These are phyloP conservation scores for Euphorbia peplus DNA, from an alignment of 345 rosid species.

Conservation along the genomic window DNA sequence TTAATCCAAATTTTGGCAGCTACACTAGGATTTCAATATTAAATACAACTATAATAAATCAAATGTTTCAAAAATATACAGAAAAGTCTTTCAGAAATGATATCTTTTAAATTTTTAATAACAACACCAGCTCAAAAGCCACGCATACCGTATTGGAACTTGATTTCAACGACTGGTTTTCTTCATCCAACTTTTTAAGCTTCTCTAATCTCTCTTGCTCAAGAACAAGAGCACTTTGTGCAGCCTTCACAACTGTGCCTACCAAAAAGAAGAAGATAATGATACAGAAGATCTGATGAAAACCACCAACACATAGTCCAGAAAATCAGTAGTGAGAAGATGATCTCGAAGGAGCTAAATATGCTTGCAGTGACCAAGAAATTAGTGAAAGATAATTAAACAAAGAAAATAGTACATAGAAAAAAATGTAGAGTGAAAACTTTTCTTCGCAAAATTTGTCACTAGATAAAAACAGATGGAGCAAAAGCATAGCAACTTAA, in stretches of 20 bases:
- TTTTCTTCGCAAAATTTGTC: background rate
- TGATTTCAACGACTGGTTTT: conserved; percentile 40
- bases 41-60: background rate
- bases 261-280: conserved; percentile 3
- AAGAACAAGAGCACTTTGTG: conserved; percentile 56
- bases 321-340: background rate
- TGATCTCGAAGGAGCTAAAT: background rate
- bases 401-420: background rate
- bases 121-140: background rate
- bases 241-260: conserved; percentile 59
- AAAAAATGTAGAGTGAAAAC: background rate
- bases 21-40: background rate
- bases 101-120: background rate
- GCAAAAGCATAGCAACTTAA: background rate
- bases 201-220: conserved; percentile 65
- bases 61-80: background rate
- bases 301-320: conserved; percentile 1
- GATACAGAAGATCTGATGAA: background rate
- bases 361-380: conserved; percentile 4
- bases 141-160: conserved; percentile 52
- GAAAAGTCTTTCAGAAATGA: background rate
- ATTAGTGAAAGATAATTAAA: background rate
- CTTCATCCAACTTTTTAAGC: conserved; percentile 53
- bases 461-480: background rate
- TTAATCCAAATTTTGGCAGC: background rate